Conservation (phyloP, 2,329 filamentous ascomycete genomes). For the Cercospora beticola region DNA sequence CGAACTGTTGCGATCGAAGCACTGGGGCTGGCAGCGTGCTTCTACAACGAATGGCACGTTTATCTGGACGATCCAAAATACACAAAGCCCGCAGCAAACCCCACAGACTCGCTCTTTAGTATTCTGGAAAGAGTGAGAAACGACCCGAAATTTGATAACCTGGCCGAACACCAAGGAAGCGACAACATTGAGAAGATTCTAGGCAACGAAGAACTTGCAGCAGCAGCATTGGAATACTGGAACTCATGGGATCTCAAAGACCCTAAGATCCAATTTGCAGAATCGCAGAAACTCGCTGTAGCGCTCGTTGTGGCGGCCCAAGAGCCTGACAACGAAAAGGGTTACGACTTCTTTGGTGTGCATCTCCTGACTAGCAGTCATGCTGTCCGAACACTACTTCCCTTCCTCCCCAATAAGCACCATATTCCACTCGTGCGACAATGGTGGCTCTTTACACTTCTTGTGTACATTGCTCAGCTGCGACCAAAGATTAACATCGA, state of each 20-base stretch:
- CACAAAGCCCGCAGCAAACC: constrained; percentile 62
- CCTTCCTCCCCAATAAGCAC: constrained; percentile 69
- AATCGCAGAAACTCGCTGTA: constrained; percentile 61
- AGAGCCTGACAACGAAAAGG: constrained; percentile 54
- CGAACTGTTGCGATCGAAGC: constrained; percentile 88
- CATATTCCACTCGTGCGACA: constrained; percentile 74
- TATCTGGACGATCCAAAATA: constrained; percentile 72
- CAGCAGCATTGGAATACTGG: constrained; percentile 80
- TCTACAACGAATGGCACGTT: constrained; percentile 58
- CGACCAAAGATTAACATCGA: constrained; percentile 71
- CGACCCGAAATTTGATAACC: constrained; percentile 68
- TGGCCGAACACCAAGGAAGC: constrained; percentile 60
- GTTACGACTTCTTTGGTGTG: constrained; percentile 80
- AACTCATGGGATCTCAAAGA: constrained; percentile 77
- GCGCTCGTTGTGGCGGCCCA: constrained; percentile 58
- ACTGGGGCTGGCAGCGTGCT: constrained; percentile 65
- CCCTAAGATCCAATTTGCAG: constrained; percentile 70
- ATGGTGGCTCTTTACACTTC: constrained; percentile 84
- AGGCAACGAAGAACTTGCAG: constrained; percentile 67
- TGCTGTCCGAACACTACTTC: constrained; percentile 81
- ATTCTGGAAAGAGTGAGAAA: constrained; percentile 67
- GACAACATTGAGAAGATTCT: constrained; percentile 69
- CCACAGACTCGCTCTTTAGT: constrained; percentile 62
- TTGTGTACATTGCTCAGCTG: constrained; percentile 72
- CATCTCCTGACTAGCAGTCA: constrained; percentile 84